Evolutionary conservation across 164 flowering plant genomes (phyloP).

Genomic region (Buxus sempervirens): DNA sequence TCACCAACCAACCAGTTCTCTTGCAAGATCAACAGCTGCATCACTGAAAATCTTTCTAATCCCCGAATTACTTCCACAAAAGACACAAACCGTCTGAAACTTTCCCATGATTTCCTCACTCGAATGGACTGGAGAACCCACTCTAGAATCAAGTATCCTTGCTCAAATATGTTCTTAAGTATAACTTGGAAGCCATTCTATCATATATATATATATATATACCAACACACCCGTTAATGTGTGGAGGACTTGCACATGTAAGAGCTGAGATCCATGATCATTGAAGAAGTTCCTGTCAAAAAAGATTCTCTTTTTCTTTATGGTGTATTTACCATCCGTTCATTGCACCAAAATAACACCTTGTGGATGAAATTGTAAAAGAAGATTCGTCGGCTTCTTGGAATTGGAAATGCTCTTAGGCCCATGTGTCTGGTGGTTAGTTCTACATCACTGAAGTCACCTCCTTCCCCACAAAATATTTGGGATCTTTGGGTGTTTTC

Average conservation of each 20-base stretch:
- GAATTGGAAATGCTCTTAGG: not conserved
- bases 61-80: conserved; percentile 41
- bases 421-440: no score
- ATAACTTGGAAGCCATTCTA: no score
- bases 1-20: conserved; percentile 27
- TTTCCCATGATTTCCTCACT: conserved; percentile 26
- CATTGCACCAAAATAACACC: no score
- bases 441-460: no score
- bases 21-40: conserved; percentile 46
- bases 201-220: no score
- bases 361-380: conserved; percentile 1
- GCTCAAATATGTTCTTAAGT: no score
- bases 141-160: no score
- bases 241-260: no score
- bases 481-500: no score
- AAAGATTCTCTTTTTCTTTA: conserved; percentile 15
- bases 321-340: conserved; percentile 6
- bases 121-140: not conserved
- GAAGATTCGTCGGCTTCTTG: conserved; percentile 1
- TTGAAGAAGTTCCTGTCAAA: conserved; percentile 16
- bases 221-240: no score
- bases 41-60: conserved; percentile 37
- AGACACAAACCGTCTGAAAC: conserved; percentile 45
- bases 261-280: conserved; percentile 5
- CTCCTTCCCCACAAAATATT: no score